phyloP scores from a whole-genome alignment of 2,329 filamentous ascomycete species.

The Ramularia endophylla region DNA sequence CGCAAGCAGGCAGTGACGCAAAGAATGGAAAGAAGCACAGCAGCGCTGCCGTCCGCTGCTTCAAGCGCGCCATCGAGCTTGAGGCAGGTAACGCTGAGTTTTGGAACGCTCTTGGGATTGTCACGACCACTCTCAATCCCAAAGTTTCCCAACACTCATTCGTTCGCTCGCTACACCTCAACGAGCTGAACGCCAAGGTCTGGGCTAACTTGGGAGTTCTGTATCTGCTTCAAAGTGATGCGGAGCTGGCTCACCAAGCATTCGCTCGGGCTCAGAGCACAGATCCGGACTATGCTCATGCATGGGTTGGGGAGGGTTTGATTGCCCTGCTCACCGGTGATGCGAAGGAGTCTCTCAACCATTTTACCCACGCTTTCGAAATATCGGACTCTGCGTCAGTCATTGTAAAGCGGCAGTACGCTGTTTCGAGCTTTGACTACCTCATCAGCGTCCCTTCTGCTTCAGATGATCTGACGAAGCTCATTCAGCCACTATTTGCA shows the following conservation, averaged over 20 bases:
- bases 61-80: conserved; percentile 92
- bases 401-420: conserved; percentile 71
- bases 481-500: conserved; percentile 84
- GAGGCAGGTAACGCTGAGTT: conserved; percentile 93
- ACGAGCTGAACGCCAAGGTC: conserved; percentile 71
- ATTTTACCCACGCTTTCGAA: conserved; percentile 93
- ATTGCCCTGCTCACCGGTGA: conserved; percentile 74
- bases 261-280: conserved; percentile 89
- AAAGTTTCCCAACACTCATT: conserved; percentile 90
- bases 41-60: conserved; percentile 77
- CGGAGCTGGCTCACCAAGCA: conserved; percentile 78
- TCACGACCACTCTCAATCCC: conserved; percentile 78
- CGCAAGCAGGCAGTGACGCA: conserved; percentile 59
- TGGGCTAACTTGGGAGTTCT: conserved; percentile 92
- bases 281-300: conserved; percentile 87
- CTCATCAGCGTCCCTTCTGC: conserved; percentile 54
- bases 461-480: conserved; percentile 49
- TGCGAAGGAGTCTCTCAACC: conserved; percentile 66
- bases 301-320: conserved; percentile 90
- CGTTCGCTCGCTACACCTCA: conserved; percentile 83
- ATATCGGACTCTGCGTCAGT: conserved; percentile 74
- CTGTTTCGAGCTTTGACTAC: conserved; percentile 75
- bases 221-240: conserved; percentile 77
- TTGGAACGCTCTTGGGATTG: conserved; percentile 93
- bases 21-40: conserved; percentile 62